Percentiles rank a stretch among this genome's conserved stretches.
These are phyloP conservation scores for Erythrophleum ivorense DNA, from an alignment of 331 rosid genomes.

Conservation along the genomic window DNA sequence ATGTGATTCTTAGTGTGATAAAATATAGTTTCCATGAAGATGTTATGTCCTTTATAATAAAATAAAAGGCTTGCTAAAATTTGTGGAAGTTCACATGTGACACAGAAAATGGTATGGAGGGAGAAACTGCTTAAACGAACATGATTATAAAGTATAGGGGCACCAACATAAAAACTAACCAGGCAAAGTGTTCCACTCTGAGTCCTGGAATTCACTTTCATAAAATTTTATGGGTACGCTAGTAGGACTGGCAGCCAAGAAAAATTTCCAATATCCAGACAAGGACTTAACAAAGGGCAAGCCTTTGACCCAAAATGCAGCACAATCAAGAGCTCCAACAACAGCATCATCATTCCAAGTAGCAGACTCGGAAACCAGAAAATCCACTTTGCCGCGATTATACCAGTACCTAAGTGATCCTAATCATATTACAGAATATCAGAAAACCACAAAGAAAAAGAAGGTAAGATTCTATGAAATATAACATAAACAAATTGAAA, in stretches of 20 bases:
- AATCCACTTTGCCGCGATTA: constrained; percentile 77
- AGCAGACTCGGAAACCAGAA: constrained; percentile 72
- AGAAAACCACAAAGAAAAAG: constrained; percentile 1
- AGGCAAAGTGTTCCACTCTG: constrained; percentile 76
- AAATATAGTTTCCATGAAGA: background rate
- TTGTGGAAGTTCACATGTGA: background rate
- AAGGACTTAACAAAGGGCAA: constrained; percentile 84
- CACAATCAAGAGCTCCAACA: constrained; percentile 75
- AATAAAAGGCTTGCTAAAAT: background rate
- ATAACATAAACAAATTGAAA: background rate
- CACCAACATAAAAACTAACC: constrained; percentile 53
- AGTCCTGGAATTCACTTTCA: constrained; percentile 64
- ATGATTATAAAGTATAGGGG: background rate
- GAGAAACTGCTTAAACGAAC: constrained; percentile 1
- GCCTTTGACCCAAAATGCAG: constrained; percentile 79
- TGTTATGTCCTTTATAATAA: background rate
- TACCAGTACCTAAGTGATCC: constrained; percentile 92
- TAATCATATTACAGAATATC: constrained; percentile 41
- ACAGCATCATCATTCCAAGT: constrained; percentile 90
- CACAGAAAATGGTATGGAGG: background rate
- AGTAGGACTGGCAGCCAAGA: constrained; percentile 66
- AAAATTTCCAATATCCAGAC: constrained; percentile 93
- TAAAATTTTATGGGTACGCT: constrained; percentile 69
- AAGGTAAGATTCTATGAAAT: background rate
- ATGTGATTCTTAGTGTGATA: background rate